Evolutionary conservation across 2,329 filamentous ascomycete species (phyloP).

Genomic region (Scedosporium dehoogii): DNA sequence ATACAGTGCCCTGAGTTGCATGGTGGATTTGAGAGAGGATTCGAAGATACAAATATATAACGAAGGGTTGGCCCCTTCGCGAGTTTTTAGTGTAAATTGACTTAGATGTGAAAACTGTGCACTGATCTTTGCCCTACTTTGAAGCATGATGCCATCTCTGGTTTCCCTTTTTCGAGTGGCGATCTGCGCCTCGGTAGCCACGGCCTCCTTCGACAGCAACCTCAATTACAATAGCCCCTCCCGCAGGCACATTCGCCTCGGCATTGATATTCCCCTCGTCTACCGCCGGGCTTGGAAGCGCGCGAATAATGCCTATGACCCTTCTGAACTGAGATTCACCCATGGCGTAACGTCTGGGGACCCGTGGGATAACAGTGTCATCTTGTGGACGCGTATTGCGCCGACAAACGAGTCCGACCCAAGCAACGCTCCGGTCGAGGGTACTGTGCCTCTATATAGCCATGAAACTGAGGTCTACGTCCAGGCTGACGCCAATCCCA

Average conservation of each 20-base stretch:
- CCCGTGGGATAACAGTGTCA: constrained; percentile 48
- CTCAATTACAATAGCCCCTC: constrained; percentile 61
- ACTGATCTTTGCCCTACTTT: neutral
- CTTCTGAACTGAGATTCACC: constrained; percentile 48
- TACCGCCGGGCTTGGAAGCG: constrained; percentile 39
- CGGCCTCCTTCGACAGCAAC: constrained; percentile 29
- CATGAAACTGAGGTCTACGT: constrained; percentile 40
- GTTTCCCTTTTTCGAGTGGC: neutral
- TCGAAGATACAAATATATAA: neutral
- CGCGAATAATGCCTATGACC: constrained; percentile 29
- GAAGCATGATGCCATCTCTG: neutral
- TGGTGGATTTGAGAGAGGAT: neutral
- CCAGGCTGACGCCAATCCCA: constrained; percentile 34
- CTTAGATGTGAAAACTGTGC: too few species aligned
- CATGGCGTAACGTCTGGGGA: constrained; percentile 48
- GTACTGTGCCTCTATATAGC: constrained; percentile 31
- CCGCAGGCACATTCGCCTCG: constrained; percentile 50
- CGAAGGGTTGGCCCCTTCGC: neutral
- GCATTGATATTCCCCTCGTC: constrained; percentile 54
- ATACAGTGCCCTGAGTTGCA: neutral
- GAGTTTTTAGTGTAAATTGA: too few species aligned
- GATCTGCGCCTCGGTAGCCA: neutral
- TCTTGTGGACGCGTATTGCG: constrained; percentile 38
- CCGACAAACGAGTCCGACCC: constrained; percentile 33
- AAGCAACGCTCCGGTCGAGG: constrained; percentile 32